Evolutionary conservation across 108 stramenopile genomes (phyloP).

Genomic region (Schizochytrium sp.): DNA sequence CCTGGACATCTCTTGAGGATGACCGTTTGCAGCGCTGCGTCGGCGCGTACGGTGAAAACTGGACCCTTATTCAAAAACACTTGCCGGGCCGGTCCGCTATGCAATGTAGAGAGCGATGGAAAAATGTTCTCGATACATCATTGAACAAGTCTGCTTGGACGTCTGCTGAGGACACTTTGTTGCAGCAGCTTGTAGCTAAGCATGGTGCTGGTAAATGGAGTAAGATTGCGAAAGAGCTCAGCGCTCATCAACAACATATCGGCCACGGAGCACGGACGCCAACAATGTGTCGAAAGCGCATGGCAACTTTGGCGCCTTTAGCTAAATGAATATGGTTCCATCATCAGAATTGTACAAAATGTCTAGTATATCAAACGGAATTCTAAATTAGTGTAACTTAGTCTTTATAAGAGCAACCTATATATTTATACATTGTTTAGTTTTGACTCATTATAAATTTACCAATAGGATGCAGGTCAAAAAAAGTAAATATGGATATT

Average conservation of each 20-base stretch:
- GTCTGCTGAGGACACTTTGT: neutral
- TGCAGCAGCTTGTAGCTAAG: neutral
- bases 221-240: neutral
- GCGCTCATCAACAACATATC: neutral
- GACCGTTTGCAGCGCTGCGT: neutral
- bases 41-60: slow-evolving; percentile 13
- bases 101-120: slow-evolving; percentile 38
- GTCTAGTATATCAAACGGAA: neutral
- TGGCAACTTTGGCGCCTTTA: neutral
- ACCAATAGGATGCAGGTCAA: neutral
- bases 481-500: neutral
- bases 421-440: neutral
- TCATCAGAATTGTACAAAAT: neutral
- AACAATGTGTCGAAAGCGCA: slow-evolving; percentile 25
- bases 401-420: neutral
- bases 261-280: neutral
- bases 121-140: slow-evolving; percentile 4
- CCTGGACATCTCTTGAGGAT: slow-evolving; percentile 5
- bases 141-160: slow-evolving; percentile 22
- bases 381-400: slow-evolving; percentile 24
- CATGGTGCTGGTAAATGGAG: slow-evolving; percentile 5
- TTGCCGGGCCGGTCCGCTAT: neutral
- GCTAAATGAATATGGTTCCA: neutral
- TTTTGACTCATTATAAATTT: neutral
- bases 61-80: slow-evolving; percentile 4